These are phyloP conservation scores for Ophiostoma tasmaniense DNA, from an alignment of 2,329 filamentous ascomycete genomes.

Conservation along the genomic window DNA sequence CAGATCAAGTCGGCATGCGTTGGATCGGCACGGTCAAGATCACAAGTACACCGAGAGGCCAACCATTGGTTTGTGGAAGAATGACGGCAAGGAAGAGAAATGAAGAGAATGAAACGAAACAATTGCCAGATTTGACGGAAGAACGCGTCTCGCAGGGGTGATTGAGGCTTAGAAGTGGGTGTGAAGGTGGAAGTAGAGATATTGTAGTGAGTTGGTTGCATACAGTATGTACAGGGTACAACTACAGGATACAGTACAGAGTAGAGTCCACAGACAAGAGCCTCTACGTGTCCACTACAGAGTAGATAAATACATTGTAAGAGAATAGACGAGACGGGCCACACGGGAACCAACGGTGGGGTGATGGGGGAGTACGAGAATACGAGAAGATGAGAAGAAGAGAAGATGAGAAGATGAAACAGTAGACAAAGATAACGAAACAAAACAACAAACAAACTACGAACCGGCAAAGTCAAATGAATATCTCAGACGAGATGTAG, in stretches of 20 bases:
- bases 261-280: not conserved
- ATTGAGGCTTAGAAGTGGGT: not conserved
- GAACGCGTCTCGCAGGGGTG: not conserved
- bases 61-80: not conserved
- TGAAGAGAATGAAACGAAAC: not conserved
- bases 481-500: not conserved
- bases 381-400: not conserved
- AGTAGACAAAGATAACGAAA: not conserved
- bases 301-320: not conserved
- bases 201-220: too few relatives aligned
- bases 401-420: not conserved
- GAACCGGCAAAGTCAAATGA: too few relatives aligned
- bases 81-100: not conserved
- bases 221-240: too few relatives aligned
- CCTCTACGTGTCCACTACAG: not conserved
- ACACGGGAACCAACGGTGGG: not conserved
- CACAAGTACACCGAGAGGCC: slow-evolving; percentile 3
- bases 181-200: not conserved
- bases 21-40: not conserved
- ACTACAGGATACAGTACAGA: too few relatives aligned
- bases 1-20: too few relatives aligned
- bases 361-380: not conserved
- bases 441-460: not conserved
- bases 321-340: not conserved
- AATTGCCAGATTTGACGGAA: not conserved